These are phyloP conservation scores for Vitis hybrid DNA, from an alignment of 177 flowering plant species.

Conservation along the genomic window DNA sequence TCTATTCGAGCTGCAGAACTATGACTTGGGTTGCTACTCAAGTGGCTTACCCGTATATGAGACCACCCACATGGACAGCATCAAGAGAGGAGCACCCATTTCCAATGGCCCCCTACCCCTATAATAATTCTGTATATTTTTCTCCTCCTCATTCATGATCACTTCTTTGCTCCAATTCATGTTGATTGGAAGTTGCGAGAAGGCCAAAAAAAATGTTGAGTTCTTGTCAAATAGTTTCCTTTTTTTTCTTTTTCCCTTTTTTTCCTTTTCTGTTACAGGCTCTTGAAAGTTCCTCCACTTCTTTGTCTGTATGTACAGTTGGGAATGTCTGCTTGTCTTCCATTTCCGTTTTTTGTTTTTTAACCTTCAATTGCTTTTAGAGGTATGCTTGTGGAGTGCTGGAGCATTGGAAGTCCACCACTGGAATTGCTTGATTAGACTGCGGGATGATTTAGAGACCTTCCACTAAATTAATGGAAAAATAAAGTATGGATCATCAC, in stretches of 20 bases:
- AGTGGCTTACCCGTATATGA: slow-evolving; percentile 76
- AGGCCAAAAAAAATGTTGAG: slow-evolving; percentile 1
- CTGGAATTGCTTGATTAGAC: slow-evolving; percentile 2
- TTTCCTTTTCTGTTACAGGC: background rate
- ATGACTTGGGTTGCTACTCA: slow-evolving; percentile 53
- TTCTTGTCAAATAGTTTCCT: slow-evolving; percentile 4
- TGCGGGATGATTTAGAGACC: slow-evolving; percentile 1
- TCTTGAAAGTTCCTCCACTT: slow-evolving; percentile 2
- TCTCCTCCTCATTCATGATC: background rate
- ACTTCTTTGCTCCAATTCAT: background rate
- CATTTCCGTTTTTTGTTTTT: background rate
- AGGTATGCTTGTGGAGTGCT: background rate
- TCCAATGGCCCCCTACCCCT: slow-evolving; percentile 24
- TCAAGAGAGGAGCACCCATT: slow-evolving; percentile 61
- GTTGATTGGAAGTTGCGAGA: slow-evolving; percentile 1
- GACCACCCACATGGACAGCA: slow-evolving; percentile 59
- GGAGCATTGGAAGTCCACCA: slow-evolving; percentile 3
- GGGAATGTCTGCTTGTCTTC: slow-evolving; percentile 21
- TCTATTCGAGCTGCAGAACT: slow-evolving; percentile 73
- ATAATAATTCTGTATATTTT: slow-evolving; percentile 6
- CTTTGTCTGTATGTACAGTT: slow-evolving; percentile 19
- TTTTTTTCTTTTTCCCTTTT: background rate
- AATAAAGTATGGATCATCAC: slow-evolving; percentile 4
- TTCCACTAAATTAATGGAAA: slow-evolving; percentile 9
- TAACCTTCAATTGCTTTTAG: background rate